Conservation (phyloP, 2,329 filamentous ascomycete species). For the Escovopsis sp. region DNA sequence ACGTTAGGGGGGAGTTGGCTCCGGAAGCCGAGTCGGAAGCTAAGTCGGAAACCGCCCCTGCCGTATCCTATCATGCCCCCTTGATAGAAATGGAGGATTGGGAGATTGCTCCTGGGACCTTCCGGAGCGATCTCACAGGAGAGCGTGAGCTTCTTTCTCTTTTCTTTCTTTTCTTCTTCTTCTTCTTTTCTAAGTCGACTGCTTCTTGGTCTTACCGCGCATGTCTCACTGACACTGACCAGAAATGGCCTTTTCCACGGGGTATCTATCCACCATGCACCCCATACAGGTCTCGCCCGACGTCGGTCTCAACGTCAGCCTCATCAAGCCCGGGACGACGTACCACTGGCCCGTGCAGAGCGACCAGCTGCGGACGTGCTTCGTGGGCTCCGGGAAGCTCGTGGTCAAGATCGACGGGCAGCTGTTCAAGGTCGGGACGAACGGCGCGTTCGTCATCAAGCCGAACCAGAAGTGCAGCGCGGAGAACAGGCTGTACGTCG, state of each 20-base stretch:
- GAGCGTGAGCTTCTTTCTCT: constrained; percentile 20
- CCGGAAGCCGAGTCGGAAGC: background rate
- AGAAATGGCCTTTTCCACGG: constrained; percentile 31
- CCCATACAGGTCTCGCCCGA: constrained; percentile 23
- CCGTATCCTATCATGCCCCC: background rate
- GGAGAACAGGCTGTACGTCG: constrained; percentile 29
- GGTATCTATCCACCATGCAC: constrained; percentile 24
- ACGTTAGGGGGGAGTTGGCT: too few relatives aligned
- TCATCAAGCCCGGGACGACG: constrained; percentile 24
- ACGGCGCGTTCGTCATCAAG: constrained; percentile 29
- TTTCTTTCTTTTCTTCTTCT: background rate
- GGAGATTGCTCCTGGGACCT: constrained; percentile 30
- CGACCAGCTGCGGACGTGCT: constrained; percentile 23
- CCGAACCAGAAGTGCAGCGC: constrained; percentile 23
- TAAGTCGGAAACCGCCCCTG: background rate
- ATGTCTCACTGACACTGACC: background rate
- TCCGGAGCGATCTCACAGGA: constrained; percentile 14
- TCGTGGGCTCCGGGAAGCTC: constrained; percentile 27
- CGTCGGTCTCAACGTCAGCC: constrained; percentile 25
- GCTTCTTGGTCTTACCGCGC: background rate
- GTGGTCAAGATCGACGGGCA: constrained; percentile 21
- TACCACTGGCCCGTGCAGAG: constrained; percentile 16
- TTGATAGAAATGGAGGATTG: constrained; percentile 26
- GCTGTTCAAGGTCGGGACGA: constrained; percentile 26
- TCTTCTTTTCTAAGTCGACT: background rate